A percentile compares a stretch with the other conserved stretches of the same genome.
Evolutionary conservation across 2,329 filamentous ascomycete species (phyloP).

Genomic region (Phyllosticta citriasiana): DNA sequence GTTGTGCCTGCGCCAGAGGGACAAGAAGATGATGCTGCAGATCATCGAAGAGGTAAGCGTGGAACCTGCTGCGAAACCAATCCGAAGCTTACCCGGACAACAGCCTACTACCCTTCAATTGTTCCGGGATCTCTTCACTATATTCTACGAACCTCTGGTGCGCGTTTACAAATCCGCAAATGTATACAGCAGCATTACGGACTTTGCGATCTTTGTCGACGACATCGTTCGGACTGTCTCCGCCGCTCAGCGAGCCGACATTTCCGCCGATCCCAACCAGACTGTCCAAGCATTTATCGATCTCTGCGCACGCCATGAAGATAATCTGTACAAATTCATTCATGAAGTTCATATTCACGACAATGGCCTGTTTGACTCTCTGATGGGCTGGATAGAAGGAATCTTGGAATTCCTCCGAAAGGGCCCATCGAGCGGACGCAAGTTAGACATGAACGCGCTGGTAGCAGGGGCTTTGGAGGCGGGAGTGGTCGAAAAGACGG

Average conservation of each 20-base stretch:
- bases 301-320: slow-evolving; percentile 84
- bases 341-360: slow-evolving; percentile 97
- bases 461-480: slow-evolving; percentile 69
- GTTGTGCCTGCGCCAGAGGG: slow-evolving; percentile 77
- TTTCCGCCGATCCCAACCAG: slow-evolving; percentile 92
- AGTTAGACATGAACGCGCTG: slow-evolving; percentile 86
- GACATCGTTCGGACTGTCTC: slow-evolving; percentile 79
- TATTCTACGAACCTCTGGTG: slow-evolving; percentile 96
- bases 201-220: slow-evolving; percentile 87
- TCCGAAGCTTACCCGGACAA: slow-evolving; percentile 12
- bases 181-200: slow-evolving; percentile 93
- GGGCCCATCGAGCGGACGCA: slow-evolving; percentile 67
- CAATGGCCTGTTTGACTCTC: slow-evolving; percentile 87
- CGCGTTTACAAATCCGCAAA: slow-evolving; percentile 98
- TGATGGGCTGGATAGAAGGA: slow-evolving; percentile 95
- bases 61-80: background rate
- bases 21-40: slow-evolving; percentile 94
- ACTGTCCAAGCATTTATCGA: slow-evolving; percentile 98
- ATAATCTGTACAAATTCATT: slow-evolving; percentile 98
- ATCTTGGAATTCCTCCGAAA: slow-evolving; percentile 88
- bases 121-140: slow-evolving; percentile 92
- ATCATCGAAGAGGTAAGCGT: slow-evolving; percentile 69
- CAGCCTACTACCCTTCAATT: slow-evolving; percentile 86
- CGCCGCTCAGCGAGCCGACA: slow-evolving; percentile 61
- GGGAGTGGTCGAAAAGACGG: slow-evolving; percentile 57